These are phyloP conservation scores for Spizellomyces punctatus DNA, from an alignment of 192 early-diverging fungal species.

Conservation along the genomic window DNA sequence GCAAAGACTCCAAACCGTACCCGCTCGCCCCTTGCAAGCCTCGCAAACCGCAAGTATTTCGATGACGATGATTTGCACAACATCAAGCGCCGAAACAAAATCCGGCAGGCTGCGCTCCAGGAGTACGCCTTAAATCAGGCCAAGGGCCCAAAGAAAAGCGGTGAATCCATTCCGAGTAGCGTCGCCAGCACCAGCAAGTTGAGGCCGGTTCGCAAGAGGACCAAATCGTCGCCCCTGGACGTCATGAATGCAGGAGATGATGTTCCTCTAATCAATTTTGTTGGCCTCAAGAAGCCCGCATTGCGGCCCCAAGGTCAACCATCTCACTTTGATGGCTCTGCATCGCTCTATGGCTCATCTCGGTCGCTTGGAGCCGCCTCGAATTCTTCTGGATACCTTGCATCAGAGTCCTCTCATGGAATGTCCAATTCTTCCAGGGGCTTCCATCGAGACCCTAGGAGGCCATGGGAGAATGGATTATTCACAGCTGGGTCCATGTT, in stretches of 20 bases:
- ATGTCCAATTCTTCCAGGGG: no score
- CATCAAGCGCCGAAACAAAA: not conserved
- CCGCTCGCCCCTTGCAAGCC: not conserved
- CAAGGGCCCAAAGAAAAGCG: not conserved
- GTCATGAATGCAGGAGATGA: not conserved
- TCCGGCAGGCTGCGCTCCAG: not conserved
- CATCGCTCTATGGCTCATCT: no score
- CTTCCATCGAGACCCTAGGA: no score
- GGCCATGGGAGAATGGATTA: no score
- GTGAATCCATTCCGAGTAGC: not conserved
- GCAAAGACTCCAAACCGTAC: not conserved
- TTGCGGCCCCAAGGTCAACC: not conserved
- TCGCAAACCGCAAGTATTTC: not conserved
- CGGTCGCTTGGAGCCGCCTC: no score
- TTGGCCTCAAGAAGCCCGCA: not conserved
- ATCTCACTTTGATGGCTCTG: not conserved
- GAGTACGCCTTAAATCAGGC: not conserved
- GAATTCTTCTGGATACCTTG: no score
- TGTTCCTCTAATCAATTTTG: not conserved
- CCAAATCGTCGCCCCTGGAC: slow-evolving; percentile 3
- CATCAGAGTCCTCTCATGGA: no score
- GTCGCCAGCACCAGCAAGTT: not conserved
- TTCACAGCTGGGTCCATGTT: no score
- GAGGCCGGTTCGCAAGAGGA: not conserved
- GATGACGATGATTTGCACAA: not conserved